Percentiles rank a stretch among this genome's conserved stretches.
Conservation (phyloP, 345 rosid species). For the Populus nigra region DNA sequence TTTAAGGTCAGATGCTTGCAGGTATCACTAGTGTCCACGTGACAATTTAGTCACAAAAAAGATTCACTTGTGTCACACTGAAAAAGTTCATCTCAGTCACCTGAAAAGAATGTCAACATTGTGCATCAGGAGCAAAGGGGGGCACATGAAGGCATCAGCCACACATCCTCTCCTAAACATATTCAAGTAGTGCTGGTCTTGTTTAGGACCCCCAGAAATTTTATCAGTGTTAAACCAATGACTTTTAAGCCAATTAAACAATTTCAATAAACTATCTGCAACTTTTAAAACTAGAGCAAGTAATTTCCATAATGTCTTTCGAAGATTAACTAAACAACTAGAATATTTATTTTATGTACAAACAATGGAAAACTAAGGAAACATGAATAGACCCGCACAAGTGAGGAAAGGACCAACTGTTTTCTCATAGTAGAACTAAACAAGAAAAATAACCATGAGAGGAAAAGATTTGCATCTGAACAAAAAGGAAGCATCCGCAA, state of each 20-base stretch:
- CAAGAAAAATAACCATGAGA: no score
- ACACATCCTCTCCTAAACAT: background rate
- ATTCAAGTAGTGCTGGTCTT: background rate
- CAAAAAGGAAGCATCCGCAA: no score
- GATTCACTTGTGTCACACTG: background rate
- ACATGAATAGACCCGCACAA: no score
- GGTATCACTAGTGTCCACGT: background rate
- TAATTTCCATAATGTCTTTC: no score
- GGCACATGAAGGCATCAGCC: background rate
- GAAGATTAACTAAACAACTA: no score
- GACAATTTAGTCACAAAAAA: background rate
- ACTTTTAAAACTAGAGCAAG: no score
- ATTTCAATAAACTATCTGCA: no score
- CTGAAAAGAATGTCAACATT: background rate
- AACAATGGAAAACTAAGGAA: no score
- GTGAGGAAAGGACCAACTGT: no score
- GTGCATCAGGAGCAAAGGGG: background rate
- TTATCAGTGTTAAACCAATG: background rate
- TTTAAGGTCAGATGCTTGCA: background rate
- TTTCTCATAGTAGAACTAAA: no score
- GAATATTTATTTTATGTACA: no score
- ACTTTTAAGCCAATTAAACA: background rate
- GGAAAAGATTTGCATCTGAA: no score
- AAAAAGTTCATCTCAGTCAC: background rate
- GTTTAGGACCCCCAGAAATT: background rate